phyloP scores from a whole-genome alignment of 768 basidiomycete genomes.

The Naganishia friedmannii region DNA sequence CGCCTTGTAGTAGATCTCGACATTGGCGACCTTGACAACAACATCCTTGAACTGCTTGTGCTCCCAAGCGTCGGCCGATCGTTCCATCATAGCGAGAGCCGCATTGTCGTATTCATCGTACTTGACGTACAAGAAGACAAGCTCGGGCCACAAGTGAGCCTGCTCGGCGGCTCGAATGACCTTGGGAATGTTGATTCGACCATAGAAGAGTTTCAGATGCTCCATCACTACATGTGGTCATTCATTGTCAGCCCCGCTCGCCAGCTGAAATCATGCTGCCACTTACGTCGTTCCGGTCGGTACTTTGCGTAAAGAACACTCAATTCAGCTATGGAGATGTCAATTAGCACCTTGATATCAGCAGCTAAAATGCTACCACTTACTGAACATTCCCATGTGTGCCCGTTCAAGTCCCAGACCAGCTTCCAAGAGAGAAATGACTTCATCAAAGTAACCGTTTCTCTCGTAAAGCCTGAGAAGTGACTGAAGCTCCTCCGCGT shows the following conservation, averaged over 20 bases:
- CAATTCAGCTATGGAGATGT: constrained; percentile 72
- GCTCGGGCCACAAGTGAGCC: constrained; percentile 95
- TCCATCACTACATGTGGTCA: constrained; percentile 74
- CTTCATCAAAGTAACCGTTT: constrained; percentile 89
- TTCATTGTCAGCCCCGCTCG: constrained; percentile 24
- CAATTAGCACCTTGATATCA: constrained; percentile 30
- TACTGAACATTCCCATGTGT: constrained; percentile 59
- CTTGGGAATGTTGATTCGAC: constrained; percentile 96
- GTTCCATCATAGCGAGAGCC: constrained; percentile 96
- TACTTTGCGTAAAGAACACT: constrained; percentile 92
- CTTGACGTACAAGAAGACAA: constrained; percentile 97
- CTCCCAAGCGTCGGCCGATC: constrained; percentile 97
- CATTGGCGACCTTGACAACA: constrained; percentile 90
- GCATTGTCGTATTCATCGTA: constrained; percentile 99
- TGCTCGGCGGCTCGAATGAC: constrained; percentile 95
- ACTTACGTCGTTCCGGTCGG: constrained; percentile 81
- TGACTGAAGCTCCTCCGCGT: constrained; percentile 53
- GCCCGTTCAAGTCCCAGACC: constrained; percentile 90
- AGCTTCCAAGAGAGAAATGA: constrained; percentile 85
- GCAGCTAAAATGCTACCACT: background rate
- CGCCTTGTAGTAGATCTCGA: constrained; percentile 97
- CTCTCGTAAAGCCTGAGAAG: constrained; percentile 81
- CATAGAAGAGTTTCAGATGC: constrained; percentile 85
- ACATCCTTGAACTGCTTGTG: constrained; percentile 99
- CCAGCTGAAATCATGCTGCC: too few relatives aligned